Evolutionary conservation across 140 eudicot genomes (phyloP).

Genomic region (Bidens hawaiensis): DNA sequence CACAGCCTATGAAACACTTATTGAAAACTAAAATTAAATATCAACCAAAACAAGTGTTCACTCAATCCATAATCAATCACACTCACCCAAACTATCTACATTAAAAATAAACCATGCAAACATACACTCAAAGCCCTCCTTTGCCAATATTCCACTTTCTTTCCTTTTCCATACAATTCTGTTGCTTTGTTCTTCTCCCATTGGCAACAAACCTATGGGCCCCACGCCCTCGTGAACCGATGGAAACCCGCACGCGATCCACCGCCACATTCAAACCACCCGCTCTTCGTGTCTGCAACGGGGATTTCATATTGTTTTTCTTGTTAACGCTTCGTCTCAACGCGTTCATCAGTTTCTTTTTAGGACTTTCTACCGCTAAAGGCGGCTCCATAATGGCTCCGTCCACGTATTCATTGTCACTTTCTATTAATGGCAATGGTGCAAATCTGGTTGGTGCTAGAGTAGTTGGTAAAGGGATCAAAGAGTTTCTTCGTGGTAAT

Average conservation of each 20-base stretch:
- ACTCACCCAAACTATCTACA: conserved; percentile 28
- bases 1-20: conserved; percentile 2
- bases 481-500: conserved; percentile 56
- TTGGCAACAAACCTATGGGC: conserved; percentile 51
- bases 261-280: conserved; percentile 69
- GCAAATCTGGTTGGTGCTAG: conserved; percentile 32
- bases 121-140: conserved; percentile 10
- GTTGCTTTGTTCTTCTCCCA: conserved; percentile 64
- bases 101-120: neutral
- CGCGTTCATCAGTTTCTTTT: conserved; percentile 42
- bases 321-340: conserved; percentile 66
- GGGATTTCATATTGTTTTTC: conserved; percentile 50
- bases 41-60: conserved; percentile 4
- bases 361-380: conserved; percentile 46
- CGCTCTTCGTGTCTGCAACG: conserved; percentile 27
- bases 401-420: conserved; percentile 25
- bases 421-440: conserved; percentile 50
- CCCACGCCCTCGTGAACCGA: conserved; percentile 68
- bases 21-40: neutral
- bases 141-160: conserved; percentile 84
- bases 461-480: conserved; percentile 59
- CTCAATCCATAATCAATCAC: conserved; percentile 22
- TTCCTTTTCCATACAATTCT: conserved; percentile 72
- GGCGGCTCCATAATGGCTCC: conserved; percentile 26
- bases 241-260: conserved; percentile 88